Conservation (phyloP, 169 alveolate genomes). For the Plasmodium falciparum region DNA sequence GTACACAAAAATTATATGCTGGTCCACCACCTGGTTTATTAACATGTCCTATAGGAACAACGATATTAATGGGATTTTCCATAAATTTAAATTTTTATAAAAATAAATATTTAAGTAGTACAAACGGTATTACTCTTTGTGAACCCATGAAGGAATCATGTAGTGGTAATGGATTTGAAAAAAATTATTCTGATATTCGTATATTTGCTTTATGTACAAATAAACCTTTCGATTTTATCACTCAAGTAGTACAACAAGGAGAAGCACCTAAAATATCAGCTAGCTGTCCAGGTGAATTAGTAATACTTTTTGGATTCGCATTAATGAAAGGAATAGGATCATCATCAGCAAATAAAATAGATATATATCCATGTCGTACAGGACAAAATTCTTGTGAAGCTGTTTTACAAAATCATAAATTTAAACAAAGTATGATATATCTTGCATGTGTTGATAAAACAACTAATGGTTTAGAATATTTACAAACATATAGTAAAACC, state of each 20-base stretch:
- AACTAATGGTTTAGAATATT: constrained; percentile 61
- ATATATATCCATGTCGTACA: constrained; percentile 79
- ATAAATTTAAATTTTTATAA: constrained; percentile 77
- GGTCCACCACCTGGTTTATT: constrained; percentile 89
- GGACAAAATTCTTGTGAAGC: constrained; percentile 78
- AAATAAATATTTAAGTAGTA: constrained; percentile 24
- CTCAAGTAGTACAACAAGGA: constrained; percentile 83
- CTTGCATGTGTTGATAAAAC: constrained; percentile 72
- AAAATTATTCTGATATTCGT: constrained; percentile 80
- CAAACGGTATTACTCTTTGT: constrained; percentile 75
- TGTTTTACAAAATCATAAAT: constrained; percentile 67
- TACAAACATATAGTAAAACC: constrained; percentile 72
- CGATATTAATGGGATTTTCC: constrained; percentile 87
- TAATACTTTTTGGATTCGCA: constrained; percentile 80
- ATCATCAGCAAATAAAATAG: constrained; percentile 74
- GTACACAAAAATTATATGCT: constrained; percentile 79
- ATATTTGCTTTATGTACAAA: constrained; percentile 85
- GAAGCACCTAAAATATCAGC: constrained; percentile 79
- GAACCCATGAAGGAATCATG: constrained; percentile 88
- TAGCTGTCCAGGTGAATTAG: constrained; percentile 77
- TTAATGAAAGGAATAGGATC: constrained; percentile 76
- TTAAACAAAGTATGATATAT: constrained; percentile 75
- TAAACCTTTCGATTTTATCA: constrained; percentile 81
- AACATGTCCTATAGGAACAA: constrained; percentile 85
- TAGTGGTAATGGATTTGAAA: constrained; percentile 77